Percentiles rank a stretch among this genome's conserved stretches.
Evolutionary conservation across 176 grass and related monocot species (phyloP).

Genomic region (Cenchrus fungigraminus): DNA sequence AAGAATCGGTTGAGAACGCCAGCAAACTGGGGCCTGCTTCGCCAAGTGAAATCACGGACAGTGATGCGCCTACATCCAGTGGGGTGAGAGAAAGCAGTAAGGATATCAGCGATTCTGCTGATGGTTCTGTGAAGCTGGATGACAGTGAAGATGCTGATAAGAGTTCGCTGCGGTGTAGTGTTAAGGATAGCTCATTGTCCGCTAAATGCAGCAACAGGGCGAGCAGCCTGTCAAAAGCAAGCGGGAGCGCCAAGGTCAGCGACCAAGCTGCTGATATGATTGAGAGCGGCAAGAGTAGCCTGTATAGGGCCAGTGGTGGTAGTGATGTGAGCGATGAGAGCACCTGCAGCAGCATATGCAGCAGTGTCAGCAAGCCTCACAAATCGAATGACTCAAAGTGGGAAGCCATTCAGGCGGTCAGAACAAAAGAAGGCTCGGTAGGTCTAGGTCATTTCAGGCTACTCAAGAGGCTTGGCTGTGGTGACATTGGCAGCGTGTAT

Average conservation of each 20-base stretch:
- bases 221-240: slow-evolving; percentile 50
- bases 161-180: slow-evolving; percentile 32
- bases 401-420: slow-evolving; percentile 65
- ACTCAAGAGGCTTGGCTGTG: slow-evolving; percentile 73
- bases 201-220: slow-evolving; percentile 42
- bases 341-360: slow-evolving; percentile 73
- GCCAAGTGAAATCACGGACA: neutral
- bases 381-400: slow-evolving; percentile 78
- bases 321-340: slow-evolving; percentile 77
- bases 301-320: slow-evolving; percentile 53
- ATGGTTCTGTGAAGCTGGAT: slow-evolving; percentile 40
- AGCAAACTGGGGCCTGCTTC: slow-evolving; percentile 16
- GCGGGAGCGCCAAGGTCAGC: slow-evolving; percentile 48
- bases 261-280: slow-evolving; percentile 44
- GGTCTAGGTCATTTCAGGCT: slow-evolving; percentile 75
- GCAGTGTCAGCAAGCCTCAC: slow-evolving; percentile 69
- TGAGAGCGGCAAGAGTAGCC: slow-evolving; percentile 55
- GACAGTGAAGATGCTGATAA: slow-evolving; percentile 34
- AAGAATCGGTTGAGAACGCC: slow-evolving; percentile 18
- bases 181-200: slow-evolving; percentile 50
- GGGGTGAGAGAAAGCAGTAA: slow-evolving; percentile 23
- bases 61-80: slow-evolving; percentile 17
- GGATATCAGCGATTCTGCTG: slow-evolving; percentile 1
- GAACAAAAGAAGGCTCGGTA: slow-evolving; percentile 52
- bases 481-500: slow-evolving; percentile 82